Base-by-base conservation (phyloP, 176 grass and related monocot species). In the Eleusine coracana region DNA sequence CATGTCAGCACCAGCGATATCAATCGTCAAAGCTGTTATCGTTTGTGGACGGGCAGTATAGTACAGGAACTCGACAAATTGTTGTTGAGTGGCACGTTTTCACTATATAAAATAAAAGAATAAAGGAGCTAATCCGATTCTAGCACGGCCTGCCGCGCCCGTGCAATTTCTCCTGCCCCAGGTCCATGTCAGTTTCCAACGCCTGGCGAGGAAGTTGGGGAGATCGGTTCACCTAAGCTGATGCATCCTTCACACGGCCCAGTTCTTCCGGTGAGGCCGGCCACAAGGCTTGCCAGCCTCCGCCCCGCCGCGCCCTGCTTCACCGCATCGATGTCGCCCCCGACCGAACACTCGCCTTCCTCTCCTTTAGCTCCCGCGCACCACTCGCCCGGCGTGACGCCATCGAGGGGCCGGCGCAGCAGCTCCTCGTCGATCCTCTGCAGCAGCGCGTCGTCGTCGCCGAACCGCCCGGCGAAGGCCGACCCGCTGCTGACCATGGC, bases 381-480 rank as follows among this genome's bases (percentile, higher is more conserved):
- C 91, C 88, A 93, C 73, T 42, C 58, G 49, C 91, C 88, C 5
- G 73, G 88, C 50, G 82, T 89, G 83, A 87, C 39, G 50, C 85
- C 78, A 25, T 87, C 75, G 17, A 73, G 73, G 28, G 71, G 58
- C 0, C 91, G 77, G 36, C 75, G 54, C 56, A 93, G 87, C 88
- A 88, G 63, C 52, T 87, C 81, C 15, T 75, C 62, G 54, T 93
- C 88, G 21, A 93, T 83, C 72, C 88, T 90, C 82, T 88, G 77
- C 52, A 90, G 85, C 73, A 93, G 51, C 75, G 82, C 63, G 13
- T 90, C 91, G 66, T 87, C 85, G 60, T 87, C 75, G 17, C 68
- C 28, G 74, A 93, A 79, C 69, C 42, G 36, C 52, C 85, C 78
- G 7, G 88, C 91, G 71, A 93, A 93, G 73, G 88, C 87, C 7